Evolutionary conservation across 345 rosid species (phyloP), one percentile per base, ranked within the genome.

Genomic region (Gossypium herbaceum): DNA sequence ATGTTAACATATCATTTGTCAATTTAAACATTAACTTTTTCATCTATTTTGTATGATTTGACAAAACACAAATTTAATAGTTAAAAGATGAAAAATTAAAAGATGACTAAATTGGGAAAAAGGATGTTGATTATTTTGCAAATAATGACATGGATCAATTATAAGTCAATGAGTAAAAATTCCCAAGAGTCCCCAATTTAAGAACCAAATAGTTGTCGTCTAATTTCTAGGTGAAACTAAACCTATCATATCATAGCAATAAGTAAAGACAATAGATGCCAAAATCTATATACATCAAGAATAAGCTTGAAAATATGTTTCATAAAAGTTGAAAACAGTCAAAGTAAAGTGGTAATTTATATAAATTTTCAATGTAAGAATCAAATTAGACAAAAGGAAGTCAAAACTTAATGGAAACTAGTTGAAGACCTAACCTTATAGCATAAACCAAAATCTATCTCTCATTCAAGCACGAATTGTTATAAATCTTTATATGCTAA

Each of bases 381-480:
- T 60, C 41, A 58, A 24, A 44, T 13, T 22, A 70, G 5, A 71
- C 61, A 16, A 19, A 54, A 71, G 29, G n/a, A 29, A 29, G 50
- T 71, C 29, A 73, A 73, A 73, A 44, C 6, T 57, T 24, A 48
- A 48, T 48, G 72, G 24, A 12, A 72, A 43, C 15, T 8, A 60
- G 58, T 43, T 47, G 27, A 48, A 48, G 64, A 79, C 29, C 80
- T 45, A 78, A 92, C 93, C 93, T 92, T 92, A 80, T 86, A 90
- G 16, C 89, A 89, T 80, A 92, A 86, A 72, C 94, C 97, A 65
- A 83, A 94, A 17, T 88, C 77, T 29, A 90, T 92, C 83, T 92
- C 97, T 94, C 97, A 90, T 78, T 92, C 94, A 64, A 92, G 92
- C 2, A 92, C 97, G 10, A 94, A 92, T 86, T 92, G 74, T 92